Conservation (phyloP, 352 stramenopile species). For the Pythium phragmiticola region DNA sequence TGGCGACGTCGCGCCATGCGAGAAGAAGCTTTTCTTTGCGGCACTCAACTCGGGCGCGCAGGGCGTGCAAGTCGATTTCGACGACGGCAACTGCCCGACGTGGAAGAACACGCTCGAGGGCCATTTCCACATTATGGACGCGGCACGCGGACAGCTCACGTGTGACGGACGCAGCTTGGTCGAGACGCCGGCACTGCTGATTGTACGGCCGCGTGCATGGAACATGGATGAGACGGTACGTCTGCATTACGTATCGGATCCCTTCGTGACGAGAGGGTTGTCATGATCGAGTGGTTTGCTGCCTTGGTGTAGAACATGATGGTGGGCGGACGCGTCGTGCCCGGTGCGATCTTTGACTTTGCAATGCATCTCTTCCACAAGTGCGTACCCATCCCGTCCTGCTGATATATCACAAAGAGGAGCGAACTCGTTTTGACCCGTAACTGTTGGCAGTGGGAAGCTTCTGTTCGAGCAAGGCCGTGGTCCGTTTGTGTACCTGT, state of each 20-base stretch:
- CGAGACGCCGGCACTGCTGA: slow-evolving; percentile 71
- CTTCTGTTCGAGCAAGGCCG: slow-evolving; percentile 67
- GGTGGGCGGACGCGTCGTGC: slow-evolving; percentile 86
- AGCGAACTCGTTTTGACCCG: too few species aligned
- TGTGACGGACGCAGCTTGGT: slow-evolving; percentile 27
- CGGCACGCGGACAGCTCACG: slow-evolving; percentile 61
- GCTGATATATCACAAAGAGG: not conserved
- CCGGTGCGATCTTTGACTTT: slow-evolving; percentile 94
- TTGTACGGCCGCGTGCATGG: slow-evolving; percentile 93
- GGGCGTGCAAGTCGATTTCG: slow-evolving; percentile 78
- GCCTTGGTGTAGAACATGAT: slow-evolving; percentile 68
- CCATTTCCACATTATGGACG: slow-evolving; percentile 92
- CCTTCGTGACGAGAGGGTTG: not conserved
- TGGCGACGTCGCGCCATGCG: slow-evolving; percentile 85
- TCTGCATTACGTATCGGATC: not conserved
- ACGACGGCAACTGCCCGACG: slow-evolving; percentile 85
- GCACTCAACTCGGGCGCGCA: slow-evolving; percentile 93
- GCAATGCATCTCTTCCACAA: slow-evolving; percentile 96
- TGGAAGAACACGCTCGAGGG: slow-evolving; percentile 92
- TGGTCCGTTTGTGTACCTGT: slow-evolving; percentile 93
- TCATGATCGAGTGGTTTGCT: not conserved
- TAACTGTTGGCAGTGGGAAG: slow-evolving; percentile 44
- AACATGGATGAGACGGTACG: slow-evolving; percentile 93
- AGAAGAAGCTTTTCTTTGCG: slow-evolving; percentile 91
- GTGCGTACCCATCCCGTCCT: slow-evolving; percentile 25